phyloP scores from a whole-genome alignment of 257 asterid genomes.

The Agastache rugosa region DNA sequence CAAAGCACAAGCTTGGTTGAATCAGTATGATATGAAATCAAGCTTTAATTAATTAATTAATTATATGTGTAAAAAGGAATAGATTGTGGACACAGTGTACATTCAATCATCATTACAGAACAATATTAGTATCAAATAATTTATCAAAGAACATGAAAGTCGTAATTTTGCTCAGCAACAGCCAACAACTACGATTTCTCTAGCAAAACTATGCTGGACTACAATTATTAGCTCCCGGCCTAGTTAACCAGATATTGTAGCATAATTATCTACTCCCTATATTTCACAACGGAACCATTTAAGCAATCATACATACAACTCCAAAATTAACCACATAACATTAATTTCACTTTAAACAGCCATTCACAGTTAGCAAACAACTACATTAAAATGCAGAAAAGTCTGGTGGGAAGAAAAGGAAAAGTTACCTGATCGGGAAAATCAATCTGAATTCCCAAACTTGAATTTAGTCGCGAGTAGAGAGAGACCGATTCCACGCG shows the following conservation, averaged over 20 bases:
- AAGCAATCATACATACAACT: background rate
- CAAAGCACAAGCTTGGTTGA: background rate
- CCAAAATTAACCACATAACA: conserved; percentile 4
- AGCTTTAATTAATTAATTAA: background rate
- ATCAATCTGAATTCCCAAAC: conserved; percentile 12
- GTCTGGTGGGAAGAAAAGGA: background rate
- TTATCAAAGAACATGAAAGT: background rate
- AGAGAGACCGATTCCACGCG: conserved; percentile 8
- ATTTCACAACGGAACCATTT: background rate
- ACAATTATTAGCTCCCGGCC: background rate
- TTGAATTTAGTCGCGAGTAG: conserved; percentile 20
- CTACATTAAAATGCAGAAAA: background rate
- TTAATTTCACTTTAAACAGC: background rate
- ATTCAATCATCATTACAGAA: background rate
- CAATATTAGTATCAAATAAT: background rate
- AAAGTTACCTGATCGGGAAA: conserved; percentile 9
- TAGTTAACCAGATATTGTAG: background rate
- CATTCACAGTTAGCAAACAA: background rate
- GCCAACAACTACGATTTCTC: background rate
- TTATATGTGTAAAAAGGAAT: background rate
- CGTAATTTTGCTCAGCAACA: background rate
- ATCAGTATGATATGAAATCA: background rate
- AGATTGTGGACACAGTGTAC: background rate
- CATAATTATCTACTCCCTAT: background rate
- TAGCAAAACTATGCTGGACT: background rate